Conservation (phyloP, 768 basidiomycete species). For the Boletus rubropictus region DNA sequence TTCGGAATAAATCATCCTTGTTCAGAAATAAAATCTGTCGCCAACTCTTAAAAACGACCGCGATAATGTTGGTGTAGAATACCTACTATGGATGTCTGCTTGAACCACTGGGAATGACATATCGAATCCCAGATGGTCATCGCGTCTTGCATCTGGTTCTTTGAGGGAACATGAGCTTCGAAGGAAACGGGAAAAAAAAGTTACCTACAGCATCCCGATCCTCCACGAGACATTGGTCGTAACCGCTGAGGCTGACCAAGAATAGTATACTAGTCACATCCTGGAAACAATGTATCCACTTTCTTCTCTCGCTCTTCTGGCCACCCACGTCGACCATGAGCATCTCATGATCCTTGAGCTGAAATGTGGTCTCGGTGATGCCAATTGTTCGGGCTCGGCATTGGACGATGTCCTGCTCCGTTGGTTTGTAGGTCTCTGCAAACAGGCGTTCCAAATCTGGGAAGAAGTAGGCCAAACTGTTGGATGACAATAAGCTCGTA, state of each 20-base stretch:
- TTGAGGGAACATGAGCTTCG: neutral
- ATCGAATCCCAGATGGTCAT: conserved; percentile 99
- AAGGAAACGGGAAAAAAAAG: neutral
- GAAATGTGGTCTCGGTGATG: conserved; percentile 84
- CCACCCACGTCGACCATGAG: conserved; percentile 93
- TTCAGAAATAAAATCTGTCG: conserved; percentile 87
- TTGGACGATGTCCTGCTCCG: conserved; percentile 83
- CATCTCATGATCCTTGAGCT: conserved; percentile 73
- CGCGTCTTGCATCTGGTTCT: conserved; percentile 99
- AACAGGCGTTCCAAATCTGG: conserved; percentile 76
- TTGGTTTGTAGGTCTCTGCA: conserved; percentile 61
- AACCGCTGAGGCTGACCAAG: conserved; percentile 85
- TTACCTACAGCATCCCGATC: conserved; percentile 79
- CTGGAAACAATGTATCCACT: conserved; percentile 95
- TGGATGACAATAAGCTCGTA: neutral
- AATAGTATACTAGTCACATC: conserved; percentile 93
- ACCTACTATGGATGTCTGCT: conserved; percentile 84
- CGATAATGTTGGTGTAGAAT: neutral
- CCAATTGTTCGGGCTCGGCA: conserved; percentile 85
- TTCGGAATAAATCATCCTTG: conserved; percentile 89
- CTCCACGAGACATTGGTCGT: conserved; percentile 91
- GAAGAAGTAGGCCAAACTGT: conserved; percentile 75
- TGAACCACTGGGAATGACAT: conserved; percentile 97
- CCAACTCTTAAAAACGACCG: neutral
- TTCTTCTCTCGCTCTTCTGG: conserved; percentile 88